A percentile compares a stretch with the other conserved stretches of the same genome.
Conservation (phyloP, 2,329 filamentous ascomycete species). For the Sclerotinia spermophila region DNA sequence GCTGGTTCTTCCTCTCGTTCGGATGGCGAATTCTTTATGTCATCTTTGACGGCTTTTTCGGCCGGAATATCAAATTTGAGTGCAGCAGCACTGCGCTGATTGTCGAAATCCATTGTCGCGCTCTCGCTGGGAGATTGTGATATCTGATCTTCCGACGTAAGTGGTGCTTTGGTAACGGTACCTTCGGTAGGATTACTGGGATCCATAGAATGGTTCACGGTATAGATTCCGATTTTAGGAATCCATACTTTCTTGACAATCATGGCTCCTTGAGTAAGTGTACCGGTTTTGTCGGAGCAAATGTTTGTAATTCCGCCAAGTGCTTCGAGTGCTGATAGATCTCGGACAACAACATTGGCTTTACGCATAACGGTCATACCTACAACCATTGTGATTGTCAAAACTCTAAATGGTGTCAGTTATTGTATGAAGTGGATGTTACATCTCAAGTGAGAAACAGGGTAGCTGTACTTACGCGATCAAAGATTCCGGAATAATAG, state of each 20-base stretch:
- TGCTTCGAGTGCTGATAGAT: constrained; percentile 53
- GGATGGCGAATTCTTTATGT: constrained; percentile 32
- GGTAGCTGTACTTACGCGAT: constrained; percentile 31
- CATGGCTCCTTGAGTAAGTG: constrained; percentile 57
- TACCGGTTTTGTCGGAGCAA: constrained; percentile 77
- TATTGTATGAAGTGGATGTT: constrained; percentile 29
- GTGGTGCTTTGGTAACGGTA: constrained; percentile 39
- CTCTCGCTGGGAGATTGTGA: constrained; percentile 34
- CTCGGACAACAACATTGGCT: constrained; percentile 55
- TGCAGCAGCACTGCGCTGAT: constrained; percentile 56
- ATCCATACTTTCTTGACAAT: constrained; percentile 57
- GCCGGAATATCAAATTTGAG: constrained; percentile 47
- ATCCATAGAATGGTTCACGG: constrained; percentile 49
- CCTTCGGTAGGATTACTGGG: constrained; percentile 54
- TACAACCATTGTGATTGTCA: constrained; percentile 65
- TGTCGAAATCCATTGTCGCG: constrained; percentile 53
- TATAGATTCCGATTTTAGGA: constrained; percentile 49
- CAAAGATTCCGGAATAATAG: constrained; percentile 61
- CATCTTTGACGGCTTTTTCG: constrained; percentile 40
- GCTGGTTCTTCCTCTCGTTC: constrained; percentile 25
- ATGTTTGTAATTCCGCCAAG: constrained; percentile 61
- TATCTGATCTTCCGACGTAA: constrained; percentile 6
- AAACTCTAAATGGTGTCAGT: constrained; percentile 45
- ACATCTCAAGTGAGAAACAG: not conserved
- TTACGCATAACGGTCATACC: constrained; percentile 57